Conservation (phyloP, 2,329 filamentous ascomycete species). For the Pseudogymnoascus sp. region DNA sequence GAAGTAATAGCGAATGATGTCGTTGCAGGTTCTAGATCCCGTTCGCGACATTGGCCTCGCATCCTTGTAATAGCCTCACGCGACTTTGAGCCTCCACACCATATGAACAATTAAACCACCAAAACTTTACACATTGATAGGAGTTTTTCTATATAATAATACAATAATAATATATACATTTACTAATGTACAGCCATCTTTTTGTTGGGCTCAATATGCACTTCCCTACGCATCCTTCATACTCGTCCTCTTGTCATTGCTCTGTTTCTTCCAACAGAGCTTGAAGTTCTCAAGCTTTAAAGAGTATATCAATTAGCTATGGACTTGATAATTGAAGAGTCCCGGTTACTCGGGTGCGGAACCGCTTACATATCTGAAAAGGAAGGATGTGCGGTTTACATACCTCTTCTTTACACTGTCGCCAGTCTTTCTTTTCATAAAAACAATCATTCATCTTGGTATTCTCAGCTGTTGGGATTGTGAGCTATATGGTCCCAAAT, state of each 20-base stretch:
- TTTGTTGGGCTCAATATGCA: neutral
- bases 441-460: constrained; percentile 89
- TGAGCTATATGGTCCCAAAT: neutral
- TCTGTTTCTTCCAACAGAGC: constrained; percentile 83
- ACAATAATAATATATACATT: constrained; percentile 11
- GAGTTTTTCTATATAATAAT: constrained; percentile 2
- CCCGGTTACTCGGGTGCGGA: neutral
- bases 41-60: neutral
- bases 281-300: constrained; percentile 79
- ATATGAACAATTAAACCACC: neutral
- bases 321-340: constrained; percentile 1
- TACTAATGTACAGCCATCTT: neutral
- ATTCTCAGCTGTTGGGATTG: constrained; percentile 61
- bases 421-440: constrained; percentile 93
- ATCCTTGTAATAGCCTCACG: constrained; percentile 6
- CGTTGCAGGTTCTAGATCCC: neutral
- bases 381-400: constrained; percentile 29
- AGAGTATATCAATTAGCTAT: constrained; percentile 13
- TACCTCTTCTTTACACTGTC: constrained; percentile 80
- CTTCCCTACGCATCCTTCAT: constrained; percentile 55
- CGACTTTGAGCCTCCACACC: constrained; percentile 12
- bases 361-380: constrained; percentile 17
- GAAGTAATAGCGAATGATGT: neutral
- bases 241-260: constrained; percentile 75
- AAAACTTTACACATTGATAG: neutral